These are phyloP conservation scores for Suillus variegatus DNA, from an alignment of 768 basidiomycete genomes.

Conservation along the genomic window DNA sequence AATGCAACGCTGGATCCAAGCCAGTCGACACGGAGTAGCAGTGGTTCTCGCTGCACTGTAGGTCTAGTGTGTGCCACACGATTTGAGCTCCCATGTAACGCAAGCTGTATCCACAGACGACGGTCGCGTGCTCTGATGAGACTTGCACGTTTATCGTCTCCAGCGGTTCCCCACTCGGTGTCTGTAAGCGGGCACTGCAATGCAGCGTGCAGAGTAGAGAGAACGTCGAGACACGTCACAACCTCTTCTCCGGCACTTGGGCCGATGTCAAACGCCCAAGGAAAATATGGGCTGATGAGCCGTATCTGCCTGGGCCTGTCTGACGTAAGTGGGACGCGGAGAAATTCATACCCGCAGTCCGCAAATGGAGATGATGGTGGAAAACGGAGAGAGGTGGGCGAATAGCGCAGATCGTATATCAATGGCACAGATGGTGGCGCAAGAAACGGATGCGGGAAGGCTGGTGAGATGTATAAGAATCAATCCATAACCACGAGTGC, in stretches of 20 bases:
- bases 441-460: neutral
- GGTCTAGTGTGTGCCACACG: neutral
- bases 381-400: constrained; percentile 1
- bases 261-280: constrained; percentile 10
- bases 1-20: constrained; percentile 9
- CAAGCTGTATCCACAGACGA: neutral
- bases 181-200: constrained; percentile 9
- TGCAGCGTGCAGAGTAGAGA: neutral
- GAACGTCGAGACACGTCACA: constrained; percentile 11
- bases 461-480: neutral
- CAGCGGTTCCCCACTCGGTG: constrained; percentile 8
- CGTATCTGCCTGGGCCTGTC: constrained; percentile 2
- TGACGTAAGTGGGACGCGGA: constrained; percentile 3
- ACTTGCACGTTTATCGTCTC: neutral
- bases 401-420: constrained; percentile 10
- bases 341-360: neutral
- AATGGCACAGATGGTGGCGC: neutral
- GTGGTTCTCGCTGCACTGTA: neutral
- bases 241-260: no score
- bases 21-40: constrained; percentile 13
- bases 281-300: constrained; percentile 10
- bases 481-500: no score
- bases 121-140: constrained; percentile 4
- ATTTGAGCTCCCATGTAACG: neutral
- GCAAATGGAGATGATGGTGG: constrained; percentile 5